phyloP scores from a whole-genome alignment of 1,284 basidiomycete genomes.

The Ganoderma sinense region DNA sequence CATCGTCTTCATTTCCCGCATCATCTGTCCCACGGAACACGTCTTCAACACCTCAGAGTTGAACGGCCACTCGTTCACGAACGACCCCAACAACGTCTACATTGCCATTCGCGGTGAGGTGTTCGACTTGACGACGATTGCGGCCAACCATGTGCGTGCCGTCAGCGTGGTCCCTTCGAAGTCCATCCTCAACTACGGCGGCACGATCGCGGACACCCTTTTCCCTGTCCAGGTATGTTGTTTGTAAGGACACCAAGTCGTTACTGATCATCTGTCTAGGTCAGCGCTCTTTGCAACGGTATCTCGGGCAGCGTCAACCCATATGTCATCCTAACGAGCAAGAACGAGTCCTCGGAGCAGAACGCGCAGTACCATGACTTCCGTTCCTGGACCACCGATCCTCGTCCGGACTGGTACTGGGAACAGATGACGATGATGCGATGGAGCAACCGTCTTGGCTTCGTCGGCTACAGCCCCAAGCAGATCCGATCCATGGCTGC shows the following conservation, averaged over 20 bases:
- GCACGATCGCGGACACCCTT: constrained; percentile 76
- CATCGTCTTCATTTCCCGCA: constrained; percentile 86
- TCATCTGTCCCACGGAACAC: constrained; percentile 96
- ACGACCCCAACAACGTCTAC: constrained; percentile 79
- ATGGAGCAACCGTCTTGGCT: constrained; percentile 88
- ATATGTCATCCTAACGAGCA: constrained; percentile 64
- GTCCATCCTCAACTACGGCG: constrained; percentile 85
- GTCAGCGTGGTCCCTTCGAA: constrained; percentile 82
- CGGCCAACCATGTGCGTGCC: constrained; percentile 68
- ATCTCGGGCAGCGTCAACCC: constrained; percentile 61
- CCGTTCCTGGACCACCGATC: constrained; percentile 86
- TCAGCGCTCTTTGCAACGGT: constrained; percentile 94
- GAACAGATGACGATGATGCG: constrained; percentile 92
- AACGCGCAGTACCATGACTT: constrained; percentile 97
- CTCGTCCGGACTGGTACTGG: constrained; percentile 97
- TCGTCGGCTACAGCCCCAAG: constrained; percentile 87
- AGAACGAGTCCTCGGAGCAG: constrained; percentile 77
- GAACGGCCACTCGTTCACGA: constrained; percentile 69
- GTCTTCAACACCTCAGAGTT: constrained; percentile 88
- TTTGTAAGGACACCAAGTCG: not conserved
- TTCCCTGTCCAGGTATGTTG: constrained; percentile 91
- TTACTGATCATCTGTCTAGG: constrained; percentile 50
- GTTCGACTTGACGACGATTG: constrained; percentile 76
- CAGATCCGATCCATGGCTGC: constrained; percentile 79
- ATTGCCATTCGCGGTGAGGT: constrained; percentile 93